phyloP scores from a whole-genome alignment of 1,139 yeast genomes.

The Hyphopichia fennica region DNA sequence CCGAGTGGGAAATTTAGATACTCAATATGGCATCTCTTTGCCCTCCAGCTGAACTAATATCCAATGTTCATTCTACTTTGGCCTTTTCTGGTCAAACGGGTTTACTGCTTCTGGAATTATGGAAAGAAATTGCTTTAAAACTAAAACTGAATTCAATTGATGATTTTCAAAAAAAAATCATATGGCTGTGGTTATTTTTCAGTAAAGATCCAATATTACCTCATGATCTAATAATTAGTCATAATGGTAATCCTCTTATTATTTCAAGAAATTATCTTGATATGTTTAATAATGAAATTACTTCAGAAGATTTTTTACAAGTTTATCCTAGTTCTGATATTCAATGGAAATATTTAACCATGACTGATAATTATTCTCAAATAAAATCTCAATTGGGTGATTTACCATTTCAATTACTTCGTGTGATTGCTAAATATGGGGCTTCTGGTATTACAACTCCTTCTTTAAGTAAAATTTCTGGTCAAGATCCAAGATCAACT shows the following conservation, averaged over 20 bases:
- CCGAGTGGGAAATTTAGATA: no score
- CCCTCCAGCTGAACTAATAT: slow-evolving; percentile 31
- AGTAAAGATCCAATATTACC: slow-evolving; percentile 10
- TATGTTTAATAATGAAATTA: background rate
- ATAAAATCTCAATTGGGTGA: slow-evolving; percentile 38
- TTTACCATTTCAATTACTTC: slow-evolving; percentile 39
- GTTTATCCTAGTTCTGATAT: slow-evolving; percentile 38
- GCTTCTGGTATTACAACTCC: slow-evolving; percentile 58
- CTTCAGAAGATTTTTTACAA: slow-evolving; percentile 14
- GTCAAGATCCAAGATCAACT: slow-evolving; percentile 72
- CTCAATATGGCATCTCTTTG: slow-evolving; percentile 11
- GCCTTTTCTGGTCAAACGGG: slow-evolving; percentile 42
- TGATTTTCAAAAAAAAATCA: slow-evolving; percentile 34
- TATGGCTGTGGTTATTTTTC: slow-evolving; percentile 44
- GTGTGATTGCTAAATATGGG: slow-evolving; percentile 56
- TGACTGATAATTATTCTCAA: slow-evolving; percentile 33
- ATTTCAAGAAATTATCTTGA: slow-evolving; percentile 19
- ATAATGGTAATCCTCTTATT: slow-evolving; percentile 12
- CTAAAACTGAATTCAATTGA: slow-evolving; percentile 23
- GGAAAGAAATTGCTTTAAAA: slow-evolving; percentile 25
- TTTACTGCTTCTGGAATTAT: slow-evolving; percentile 26
- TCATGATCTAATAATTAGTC: slow-evolving; percentile 11
- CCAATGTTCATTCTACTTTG: slow-evolving; percentile 25
- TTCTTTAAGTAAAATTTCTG: slow-evolving; percentile 53
- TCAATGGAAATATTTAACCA: slow-evolving; percentile 44